These are phyloP conservation scores for Pelargonium nanum DNA, from an alignment of 345 rosid species.

Conservation along the genomic window DNA sequence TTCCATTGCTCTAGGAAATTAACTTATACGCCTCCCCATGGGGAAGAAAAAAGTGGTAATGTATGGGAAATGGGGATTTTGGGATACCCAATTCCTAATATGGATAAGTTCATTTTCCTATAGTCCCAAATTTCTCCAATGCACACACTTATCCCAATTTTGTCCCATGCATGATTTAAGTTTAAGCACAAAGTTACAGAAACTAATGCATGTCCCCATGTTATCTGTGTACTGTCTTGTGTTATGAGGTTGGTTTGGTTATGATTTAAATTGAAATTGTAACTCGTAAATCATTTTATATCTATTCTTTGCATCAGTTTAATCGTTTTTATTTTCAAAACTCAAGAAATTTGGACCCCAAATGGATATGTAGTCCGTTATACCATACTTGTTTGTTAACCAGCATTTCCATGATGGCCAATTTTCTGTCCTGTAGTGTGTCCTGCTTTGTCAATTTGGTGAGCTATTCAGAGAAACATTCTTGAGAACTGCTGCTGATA, in stretches of 20 bases:
- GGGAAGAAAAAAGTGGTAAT: neutral
- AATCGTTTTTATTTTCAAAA: neutral
- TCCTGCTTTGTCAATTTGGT: neutral
- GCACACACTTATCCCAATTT: neutral
- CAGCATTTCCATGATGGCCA: neutral
- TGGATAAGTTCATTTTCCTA: neutral
- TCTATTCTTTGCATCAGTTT: neutral
- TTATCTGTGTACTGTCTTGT: neutral
- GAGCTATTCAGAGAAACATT: neutral
- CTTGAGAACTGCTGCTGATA: neutral
- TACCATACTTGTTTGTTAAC: neutral
- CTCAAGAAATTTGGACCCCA: neutral
- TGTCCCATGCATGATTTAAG: too few relatives aligned
- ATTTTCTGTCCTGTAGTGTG: neutral
- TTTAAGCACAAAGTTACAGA: neutral
- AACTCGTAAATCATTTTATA: neutral
- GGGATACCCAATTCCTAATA: neutral
- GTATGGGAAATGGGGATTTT: neutral
- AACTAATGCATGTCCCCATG: neutral
- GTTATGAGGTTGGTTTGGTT: neutral
- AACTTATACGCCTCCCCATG: too few relatives aligned
- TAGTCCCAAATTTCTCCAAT: neutral
- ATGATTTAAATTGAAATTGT: neutral
- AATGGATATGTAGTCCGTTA: neutral
- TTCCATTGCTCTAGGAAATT: too few relatives aligned